Evolutionary conservation across 2,329 filamentous ascomycete species (phyloP), one percentile per base, ranked within the genome.

Genomic region (Fusarium nematophilum): DNA sequence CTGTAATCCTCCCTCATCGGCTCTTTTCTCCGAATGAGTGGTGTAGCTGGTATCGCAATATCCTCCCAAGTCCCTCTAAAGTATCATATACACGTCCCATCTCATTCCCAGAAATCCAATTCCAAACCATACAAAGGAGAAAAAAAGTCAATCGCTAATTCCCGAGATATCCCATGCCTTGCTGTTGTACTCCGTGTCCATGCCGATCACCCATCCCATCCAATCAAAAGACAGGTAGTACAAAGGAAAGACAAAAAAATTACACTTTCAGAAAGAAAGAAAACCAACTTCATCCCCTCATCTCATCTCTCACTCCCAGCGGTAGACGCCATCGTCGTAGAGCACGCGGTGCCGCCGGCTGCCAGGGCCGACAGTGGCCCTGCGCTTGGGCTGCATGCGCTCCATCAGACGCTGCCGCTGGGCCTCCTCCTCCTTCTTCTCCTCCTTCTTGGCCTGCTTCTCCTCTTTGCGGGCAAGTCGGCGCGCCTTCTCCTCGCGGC

Each of bases 291-390:
- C 36, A 25, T n/a, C 26, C 26, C 14, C 23, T n/a, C 23, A 46
- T 38, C n/a, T 37, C 8, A 15, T 42, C 27, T 37, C 54, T 76
- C 70, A 79, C 65, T 79, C 78, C 68, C 71, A 76, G 38, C 75
- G 72, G 69, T 78, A 79, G 6, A 73, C 45, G 2, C 75, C 76
- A 33, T 78, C 73, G 11, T 76, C 75, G 62, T 77, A 78, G 25
- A 68, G 52, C 3, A 76, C 71, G 26, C 73, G 70, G 34, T 71
- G 70, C 25, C 77, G 72, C 18, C 74, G 69, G 57, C 71, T 73
- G 44, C 72, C 72, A 21, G 75, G 67, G 14, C 73, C 74, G 9
- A 78, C 71, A 3, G 74, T 74, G 3, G 75, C 71, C 2, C 75
- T 70, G 14, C 76, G 74, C 33, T 66, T 68, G 4, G 75, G 77